Conservation (phyloP, 306 rosid species). For the Vigna angularis region DNA sequence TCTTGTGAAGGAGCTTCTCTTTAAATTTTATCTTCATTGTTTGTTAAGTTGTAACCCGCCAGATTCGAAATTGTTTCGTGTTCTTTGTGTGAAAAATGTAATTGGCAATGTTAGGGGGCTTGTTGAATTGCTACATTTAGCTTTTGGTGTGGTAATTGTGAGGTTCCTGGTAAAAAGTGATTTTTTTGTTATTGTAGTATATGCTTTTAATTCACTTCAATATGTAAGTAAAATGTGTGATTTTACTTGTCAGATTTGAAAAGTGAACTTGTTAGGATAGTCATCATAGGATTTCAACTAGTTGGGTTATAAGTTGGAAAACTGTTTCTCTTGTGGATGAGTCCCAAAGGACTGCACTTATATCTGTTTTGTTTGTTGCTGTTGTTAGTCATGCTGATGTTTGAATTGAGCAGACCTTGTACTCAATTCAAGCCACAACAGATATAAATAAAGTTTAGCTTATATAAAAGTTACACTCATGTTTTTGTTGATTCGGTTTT, state of each 20-base stretch:
- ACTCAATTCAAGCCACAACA: too few species aligned
- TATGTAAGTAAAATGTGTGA: constrained; percentile 12
- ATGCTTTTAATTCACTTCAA: constrained; percentile 24
- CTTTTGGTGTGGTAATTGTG: constrained; percentile 9
- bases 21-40: constrained; percentile 1
- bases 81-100: neutral
- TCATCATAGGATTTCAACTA: neutral
- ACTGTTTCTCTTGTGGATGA: neutral
- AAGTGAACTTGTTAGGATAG: constrained; percentile 34
- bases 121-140: constrained; percentile 3
- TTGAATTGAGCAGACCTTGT: neutral
- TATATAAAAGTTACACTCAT: neutral
- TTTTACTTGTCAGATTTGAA: constrained; percentile 33
- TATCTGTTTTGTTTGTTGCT: neutral
- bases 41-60: neutral
- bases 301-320: constrained; percentile 22
- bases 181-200: neutral
- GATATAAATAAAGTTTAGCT: too few species aligned
- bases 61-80: constrained; percentile 9
- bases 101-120: neutral
- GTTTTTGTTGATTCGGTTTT: constrained; percentile 41
- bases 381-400: neutral
- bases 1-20: constrained; percentile 14
- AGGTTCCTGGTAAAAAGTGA: neutral
- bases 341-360: neutral